Base-by-base conservation (phyloP, 2,329 filamentous ascomycete genomes). In the Sporothrix curviconia region DNA sequence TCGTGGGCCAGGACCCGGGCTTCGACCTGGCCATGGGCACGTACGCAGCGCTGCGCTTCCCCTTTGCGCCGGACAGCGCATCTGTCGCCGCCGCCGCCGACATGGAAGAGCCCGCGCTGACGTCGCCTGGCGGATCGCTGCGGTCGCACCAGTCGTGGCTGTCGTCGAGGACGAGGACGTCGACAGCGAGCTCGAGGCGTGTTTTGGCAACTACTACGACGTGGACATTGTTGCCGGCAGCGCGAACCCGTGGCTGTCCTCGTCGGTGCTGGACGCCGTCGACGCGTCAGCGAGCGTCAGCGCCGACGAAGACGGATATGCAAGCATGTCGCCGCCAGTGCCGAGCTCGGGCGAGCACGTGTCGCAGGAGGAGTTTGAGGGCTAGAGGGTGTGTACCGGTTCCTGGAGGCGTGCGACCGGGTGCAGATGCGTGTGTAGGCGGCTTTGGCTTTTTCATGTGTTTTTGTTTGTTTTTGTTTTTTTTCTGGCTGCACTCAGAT, bases 1-100 rank as follows among this genome's bases (percentile, higher is more conserved):
- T 89, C 4, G 81, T 97, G 4, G 76, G 80, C 12, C 87, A 97
- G 73, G 94, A 97, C 62, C 61, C 71, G 32, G 84, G 86, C 17
- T 95, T 95, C 64, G 82, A 89, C 56, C 66, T 71, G 7, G 82
- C 80, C 57, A 78, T 79, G 25, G 90, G 87, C 8, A 83, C 84
- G 1, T 78, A 87, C 1, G 80, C 94, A 63, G 90, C 90, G 5
- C 78, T 97, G 19, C 80, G 85, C 43, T 96, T 96, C 66, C 92
- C 92, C 0, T 96, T 90, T 66, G 92, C 92, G 0, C 88, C 92
- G 0, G 77, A 76, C 14, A 64, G 64, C 4, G 61, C 68, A 8
- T 60, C 51, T 25, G 46, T 57, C 7, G 57, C 57, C 14, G 40
- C 14, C 12, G 28, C 39, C 28, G 39, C 19, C 19, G 37, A 44